Evolutionary conservation across 1,284 basidiomycete genomes (phyloP).

Genomic region (Somion occarium): DNA sequence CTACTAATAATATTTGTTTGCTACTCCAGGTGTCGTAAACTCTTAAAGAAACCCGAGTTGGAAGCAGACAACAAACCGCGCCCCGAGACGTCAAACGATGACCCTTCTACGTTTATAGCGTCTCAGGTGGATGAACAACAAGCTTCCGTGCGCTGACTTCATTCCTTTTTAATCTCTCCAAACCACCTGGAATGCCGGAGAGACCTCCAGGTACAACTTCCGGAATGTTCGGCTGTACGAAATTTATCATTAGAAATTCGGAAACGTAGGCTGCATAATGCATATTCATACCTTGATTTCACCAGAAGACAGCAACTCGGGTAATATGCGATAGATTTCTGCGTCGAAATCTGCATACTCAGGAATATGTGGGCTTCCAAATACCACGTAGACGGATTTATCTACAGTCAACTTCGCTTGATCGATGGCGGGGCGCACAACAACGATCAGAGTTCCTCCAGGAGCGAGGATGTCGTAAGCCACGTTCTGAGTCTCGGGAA

Average conservation of each 20-base stretch:
- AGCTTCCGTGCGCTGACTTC: conserved; percentile 27
- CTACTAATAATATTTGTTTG: no score
- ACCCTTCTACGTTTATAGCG: no score
- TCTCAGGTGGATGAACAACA: conserved; percentile 20
- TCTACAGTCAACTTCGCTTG: neutral
- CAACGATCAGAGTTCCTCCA: conserved; percentile 9
- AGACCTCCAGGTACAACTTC: conserved; percentile 26
- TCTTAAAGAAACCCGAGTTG: no score
- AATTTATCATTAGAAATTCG: neutral
- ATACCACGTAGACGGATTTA: neutral
- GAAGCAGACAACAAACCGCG: no score
- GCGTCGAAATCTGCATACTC: conserved; percentile 4
- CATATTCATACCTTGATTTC: conserved; percentile 11
- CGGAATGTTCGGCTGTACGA: conserved; percentile 23
- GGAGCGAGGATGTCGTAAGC: conserved; percentile 10
- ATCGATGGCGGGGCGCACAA: neutral
- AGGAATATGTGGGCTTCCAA: neutral
- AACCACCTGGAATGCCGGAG: conserved; percentile 21
- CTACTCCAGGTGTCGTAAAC: no score
- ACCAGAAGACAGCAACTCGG: conserved; percentile 6
- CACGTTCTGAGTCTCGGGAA: conserved; percentile 8
- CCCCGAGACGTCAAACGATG: no score
- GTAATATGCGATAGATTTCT: conserved; percentile 1
- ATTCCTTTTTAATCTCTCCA: conserved; percentile 18
- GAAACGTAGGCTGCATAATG: neutral